Evolutionary conservation across 2,329 filamentous ascomycete species (phyloP).

Genomic region (Cytospora leucostoma): DNA sequence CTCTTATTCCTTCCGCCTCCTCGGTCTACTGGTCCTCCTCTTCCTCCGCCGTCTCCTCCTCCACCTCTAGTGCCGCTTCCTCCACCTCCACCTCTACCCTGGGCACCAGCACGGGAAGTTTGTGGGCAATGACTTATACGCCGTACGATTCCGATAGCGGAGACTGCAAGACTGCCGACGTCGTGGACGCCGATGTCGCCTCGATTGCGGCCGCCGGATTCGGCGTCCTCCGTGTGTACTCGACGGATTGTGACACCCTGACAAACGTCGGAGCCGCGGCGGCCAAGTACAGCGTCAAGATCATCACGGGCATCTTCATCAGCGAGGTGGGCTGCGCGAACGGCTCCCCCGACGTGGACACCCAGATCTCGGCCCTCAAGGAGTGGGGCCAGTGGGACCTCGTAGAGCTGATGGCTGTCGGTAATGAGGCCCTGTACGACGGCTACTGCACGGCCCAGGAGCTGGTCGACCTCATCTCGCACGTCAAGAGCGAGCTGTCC

Average conservation of each 20-base stretch:
- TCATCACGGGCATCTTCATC: conserved; percentile 90
- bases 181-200: conserved; percentile 62
- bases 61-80: conserved; percentile 30
- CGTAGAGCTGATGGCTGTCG: conserved; percentile 79
- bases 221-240: conserved; percentile 78
- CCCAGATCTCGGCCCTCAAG: conserved; percentile 74
- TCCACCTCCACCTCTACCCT: conserved; percentile 35
- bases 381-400: conserved; percentile 73
- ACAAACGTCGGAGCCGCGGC: conserved; percentile 72
- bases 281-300: conserved; percentile 65
- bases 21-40: conserved; percentile 30
- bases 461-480: conserved; percentile 70
- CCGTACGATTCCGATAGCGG: conserved; percentile 63
- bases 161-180: conserved; percentile 63
- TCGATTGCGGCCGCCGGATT: conserved; percentile 68
- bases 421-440: conserved; percentile 88
- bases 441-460: conserved; percentile 63
- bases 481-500: conserved; percentile 64
- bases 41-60: conserved; percentile 34
- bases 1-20: conserved; percentile 54
- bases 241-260: conserved; percentile 85
- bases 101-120: conserved; percentile 49
- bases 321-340: conserved; percentile 63
- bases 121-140: conserved; percentile 80
- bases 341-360: conserved; percentile 60